Evolutionary conservation across 352 stramenopile genomes (phyloP), one percentile per base, ranked within the genome.

Genomic region (Pythium coloratum): DNA sequence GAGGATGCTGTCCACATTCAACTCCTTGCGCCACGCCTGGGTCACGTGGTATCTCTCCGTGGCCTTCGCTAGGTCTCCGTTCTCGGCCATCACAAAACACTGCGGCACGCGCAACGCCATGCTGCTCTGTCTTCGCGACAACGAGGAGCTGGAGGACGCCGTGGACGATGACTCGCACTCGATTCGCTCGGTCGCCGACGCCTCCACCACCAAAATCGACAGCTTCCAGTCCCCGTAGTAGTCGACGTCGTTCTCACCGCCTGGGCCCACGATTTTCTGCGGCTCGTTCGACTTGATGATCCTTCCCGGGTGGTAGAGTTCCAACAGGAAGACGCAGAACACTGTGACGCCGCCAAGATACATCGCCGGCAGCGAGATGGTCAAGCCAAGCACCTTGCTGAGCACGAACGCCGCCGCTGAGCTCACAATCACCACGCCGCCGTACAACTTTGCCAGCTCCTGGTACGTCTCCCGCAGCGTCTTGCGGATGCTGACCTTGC

Each of bases 21-120:
- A 65, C 33, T 93, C 82, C n/a, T 91, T 81, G 16, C 90, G 71
- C 88, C 88, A 97, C 20, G 85, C 76, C 6, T 89, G 51, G 3
- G 81, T 95, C 3, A 60, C 61, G 18, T 94, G 69, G 40, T 91
- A 93, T 16, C 84, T 77, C 51, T 88, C 73, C 9, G 51, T 66
- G 8, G 81, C 88, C 62, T 93, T 93, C 12, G 59, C 66, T 18
- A 74, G 42, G 62, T 93, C 81, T 13, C 81, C 83, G n/a, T 87
- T 84, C 50, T 94, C 86, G 1, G 86, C 84, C 1, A 90, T 61
- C 8, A 94, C 42, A 40, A 91, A 94, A 16, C 71, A 71, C 59
- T 81, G 74, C 0, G 87, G 86, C 0, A 91, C 55, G 4, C 57
- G 62, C 18, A 36, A 46, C 46, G 36, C 18, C 51, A 51, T 14